A percentile compares a stretch with the other conserved stretches of the same genome.
Evolutionary conservation across 1,139 yeast genomes (phyloP).

Genomic region (Blastobotrys apis): DNA sequence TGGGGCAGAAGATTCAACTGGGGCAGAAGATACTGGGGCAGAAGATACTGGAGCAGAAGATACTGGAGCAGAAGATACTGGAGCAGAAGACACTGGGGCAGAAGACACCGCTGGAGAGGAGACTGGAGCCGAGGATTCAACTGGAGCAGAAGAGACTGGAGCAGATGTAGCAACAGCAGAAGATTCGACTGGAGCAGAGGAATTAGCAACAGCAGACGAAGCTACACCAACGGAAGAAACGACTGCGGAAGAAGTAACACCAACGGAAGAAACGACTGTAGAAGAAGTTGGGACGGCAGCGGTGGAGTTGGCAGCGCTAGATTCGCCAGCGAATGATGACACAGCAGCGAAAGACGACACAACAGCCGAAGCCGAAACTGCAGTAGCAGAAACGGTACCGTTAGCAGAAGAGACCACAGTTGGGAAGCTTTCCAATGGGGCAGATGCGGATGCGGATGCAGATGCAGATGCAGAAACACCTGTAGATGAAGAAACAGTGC

Average conservation of each 20-base stretch:
- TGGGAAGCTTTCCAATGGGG: no score
- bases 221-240: background rate
- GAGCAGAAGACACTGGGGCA: conserved; percentile 4
- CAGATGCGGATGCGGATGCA: no score
- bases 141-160: background rate
- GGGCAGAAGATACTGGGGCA: background rate
- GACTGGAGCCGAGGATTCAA: conserved; percentile 4
- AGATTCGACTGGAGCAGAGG: conserved; percentile 6
- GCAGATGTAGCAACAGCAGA: background rate
- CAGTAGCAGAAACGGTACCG: no score
- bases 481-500: background rate
- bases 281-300: background rate
- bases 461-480: background rate
- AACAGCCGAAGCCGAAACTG: background rate
- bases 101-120: conserved; percentile 1
- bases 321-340: background rate
- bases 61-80: conserved; percentile 3
- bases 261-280: background rate
- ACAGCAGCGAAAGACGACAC: background rate
- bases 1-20: background rate
- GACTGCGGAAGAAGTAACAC: background rate
- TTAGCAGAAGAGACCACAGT: no score
- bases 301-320: background rate
- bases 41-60: conserved; percentile 2
- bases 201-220: conserved; percentile 4